These are phyloP conservation scores for Sanguinoderma infundibulare DNA, from an alignment of 1,284 basidiomycete species.

Conservation along the genomic window DNA sequence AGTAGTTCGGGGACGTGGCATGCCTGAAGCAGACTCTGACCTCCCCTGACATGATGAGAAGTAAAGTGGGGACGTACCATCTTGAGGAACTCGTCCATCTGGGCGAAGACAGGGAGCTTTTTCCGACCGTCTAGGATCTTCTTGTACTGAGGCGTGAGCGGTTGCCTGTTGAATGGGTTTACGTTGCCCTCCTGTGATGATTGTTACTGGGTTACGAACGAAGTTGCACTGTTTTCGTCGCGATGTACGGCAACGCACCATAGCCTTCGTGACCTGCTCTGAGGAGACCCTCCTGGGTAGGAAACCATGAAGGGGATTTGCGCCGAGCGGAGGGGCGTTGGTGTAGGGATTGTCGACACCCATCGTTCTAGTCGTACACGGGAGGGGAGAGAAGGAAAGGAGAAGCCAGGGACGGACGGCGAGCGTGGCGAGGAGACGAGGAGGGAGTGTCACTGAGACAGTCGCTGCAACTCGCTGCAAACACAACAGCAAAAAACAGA, in stretches of 20 bases:
- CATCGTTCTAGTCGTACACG: not conserved
- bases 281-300: conserved; percentile 57
- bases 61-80: conserved; percentile 59
- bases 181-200: conserved; percentile 79
- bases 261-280: conserved; percentile 33
- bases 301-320: conserved; percentile 58
- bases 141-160: conserved; percentile 82
- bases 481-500: not conserved
- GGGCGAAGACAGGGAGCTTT: conserved; percentile 89
- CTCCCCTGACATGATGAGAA: conserved; percentile 40
- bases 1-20: conserved; percentile 22
- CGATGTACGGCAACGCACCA: conserved; percentile 46
- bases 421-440: not conserved
- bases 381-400: not conserved
- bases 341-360: conserved; percentile 31
- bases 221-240: too few relatives aligned
- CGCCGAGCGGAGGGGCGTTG: conserved; percentile 24
- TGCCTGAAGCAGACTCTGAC: conserved; percentile 36
- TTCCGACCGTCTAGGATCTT: conserved; percentile 87
- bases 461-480: conserved; percentile 1
- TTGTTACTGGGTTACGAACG: too few relatives aligned
- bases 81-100: conserved; percentile 92
- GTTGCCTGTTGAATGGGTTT: conserved; percentile 88
- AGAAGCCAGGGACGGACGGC: not conserved
- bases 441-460: not conserved